Base-by-base conservation (phyloP, 805 yeast genomes). In the Ogataea trehalophila region DNA sequence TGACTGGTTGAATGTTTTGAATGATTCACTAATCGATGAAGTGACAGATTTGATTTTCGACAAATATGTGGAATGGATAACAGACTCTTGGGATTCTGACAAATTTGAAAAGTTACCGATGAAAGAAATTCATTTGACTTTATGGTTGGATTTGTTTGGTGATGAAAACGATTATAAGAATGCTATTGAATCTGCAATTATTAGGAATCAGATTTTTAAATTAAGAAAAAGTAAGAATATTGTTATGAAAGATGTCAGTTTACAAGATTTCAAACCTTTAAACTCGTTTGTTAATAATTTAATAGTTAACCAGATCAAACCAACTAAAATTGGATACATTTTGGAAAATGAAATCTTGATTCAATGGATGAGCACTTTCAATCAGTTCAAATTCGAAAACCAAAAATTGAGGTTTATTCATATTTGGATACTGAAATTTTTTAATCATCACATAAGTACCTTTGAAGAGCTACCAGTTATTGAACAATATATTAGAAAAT, bases 151-250 rank as follows among this genome's bases (percentile, higher is more conserved):
- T 43, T 58, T 70, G 4, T 54, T 62, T 23, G 69, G 68, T 6
- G 59, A 57, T 6, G 50, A 26, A 11, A 26, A 48, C 5, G 48
- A 52, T 13, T 56, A 57, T 33, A 46, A 50, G 3, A 41, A 46
- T 9, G 38, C 55, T 17, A 43, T 69, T 5, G 54, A 50, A 15
- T 40, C 48, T 22, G 68, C 74, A 4, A 69, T 86, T 0, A 79
- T 83, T 53, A 75, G 70, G 50, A 86, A 83, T 43, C 83, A 83
- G 29, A 76, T 87, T 0, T 74, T 70, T 43, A 16, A 37, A 37
- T 46, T 52, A 31, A 23, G 55, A 26, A 29, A 37, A 29, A 29
- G 1, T 13, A 18, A 22, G 17, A 4, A 18, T 6, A 13, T 33
- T 41, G 16, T 18, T 39, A 7, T 39, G 18, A 34, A 37, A 17